phyloP scores from a whole-genome alignment of 2,329 filamentous ascomycete genomes.

The Endoconidiophora laricicola region DNA sequence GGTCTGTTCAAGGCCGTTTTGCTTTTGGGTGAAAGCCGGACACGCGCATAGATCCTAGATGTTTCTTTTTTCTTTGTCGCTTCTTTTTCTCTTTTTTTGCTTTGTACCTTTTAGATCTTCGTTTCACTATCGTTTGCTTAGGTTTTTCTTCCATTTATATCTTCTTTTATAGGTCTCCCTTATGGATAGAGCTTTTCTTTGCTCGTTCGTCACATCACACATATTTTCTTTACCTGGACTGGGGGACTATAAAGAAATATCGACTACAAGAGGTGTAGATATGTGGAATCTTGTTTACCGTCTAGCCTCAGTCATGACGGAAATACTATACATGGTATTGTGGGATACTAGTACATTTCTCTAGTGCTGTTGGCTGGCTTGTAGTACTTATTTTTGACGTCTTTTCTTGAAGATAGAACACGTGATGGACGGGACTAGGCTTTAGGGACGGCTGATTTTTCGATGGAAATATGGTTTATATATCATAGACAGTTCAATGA shows the following conservation, averaged over 20 bases:
- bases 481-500: slow-evolving; percentile 10
- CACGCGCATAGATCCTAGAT: neutral
- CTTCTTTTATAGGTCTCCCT: too few species aligned
- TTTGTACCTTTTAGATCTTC: neutral
- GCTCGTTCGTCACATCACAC: neutral
- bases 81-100: neutral
- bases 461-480: slow-evolving; percentile 5
- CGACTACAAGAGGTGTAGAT: neutral
- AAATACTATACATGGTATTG: slow-evolving; percentile 6
- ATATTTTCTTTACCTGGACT: neutral
- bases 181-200: too few species aligned
- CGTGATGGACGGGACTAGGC: neutral
- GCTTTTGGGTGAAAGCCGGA: neutral
- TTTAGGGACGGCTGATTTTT: slow-evolving; percentile 1
- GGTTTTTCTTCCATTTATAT: neutral
- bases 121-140: neutral
- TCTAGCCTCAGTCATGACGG: neutral
- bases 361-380: too few species aligned
- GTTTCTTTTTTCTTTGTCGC: neutral
- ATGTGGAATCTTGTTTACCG: slow-evolving; percentile 10
- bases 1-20: neutral
- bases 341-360: slow-evolving; percentile 8
- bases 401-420: neutral
- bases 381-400: neutral
- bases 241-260: neutral